phyloP scores from a whole-genome alignment of 1,284 basidiomycete genomes.

The Clitocybe nebularis region DNA sequence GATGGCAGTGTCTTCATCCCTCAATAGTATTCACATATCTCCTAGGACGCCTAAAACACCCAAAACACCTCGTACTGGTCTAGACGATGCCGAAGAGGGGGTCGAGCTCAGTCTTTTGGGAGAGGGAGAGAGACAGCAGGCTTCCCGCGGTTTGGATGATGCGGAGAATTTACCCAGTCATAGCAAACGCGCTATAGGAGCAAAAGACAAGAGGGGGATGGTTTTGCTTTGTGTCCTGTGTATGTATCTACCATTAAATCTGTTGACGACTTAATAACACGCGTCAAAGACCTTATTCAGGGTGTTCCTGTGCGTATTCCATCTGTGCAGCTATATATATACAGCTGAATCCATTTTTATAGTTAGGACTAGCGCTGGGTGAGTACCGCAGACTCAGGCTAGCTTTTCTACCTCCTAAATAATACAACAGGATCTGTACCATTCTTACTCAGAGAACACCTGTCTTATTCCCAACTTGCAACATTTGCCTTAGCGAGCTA shows the following conservation, averaged over 20 bases:
- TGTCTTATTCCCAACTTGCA: conserved; percentile 96
- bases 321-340: conserved; percentile 14
- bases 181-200: conserved; percentile 51
- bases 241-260: conserved; percentile 41
- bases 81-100: conserved; percentile 45
- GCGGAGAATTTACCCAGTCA: conserved; percentile 25
- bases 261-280: conserved; percentile 16
- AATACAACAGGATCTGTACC: conserved; percentile 80
- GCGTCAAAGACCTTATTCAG: conserved; percentile 69
- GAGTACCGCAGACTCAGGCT: conserved; percentile 20
- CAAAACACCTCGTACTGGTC: conserved; percentile 27
- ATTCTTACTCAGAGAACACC: conserved; percentile 90
- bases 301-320: conserved; percentile 83
- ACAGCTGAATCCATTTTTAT: conserved; percentile 9
- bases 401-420: conserved; percentile 21
- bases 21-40: conserved; percentile 61
- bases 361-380: conserved; percentile 78
- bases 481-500: conserved; percentile 93
- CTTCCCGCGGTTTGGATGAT: conserved; percentile 39
- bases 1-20: conserved; percentile 45
- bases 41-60: conserved; percentile 58
- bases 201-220: conserved; percentile 84
- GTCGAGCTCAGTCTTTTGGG: conserved; percentile 63
- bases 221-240: conserved; percentile 85
- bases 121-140: conserved; percentile 51